A percentile compares a stretch with the other conserved stretches of the same genome.
These are phyloP conservation scores for Chlorophyllum brunneum DNA, from an alignment of 768 basidiomycete species.

Conservation along the genomic window DNA sequence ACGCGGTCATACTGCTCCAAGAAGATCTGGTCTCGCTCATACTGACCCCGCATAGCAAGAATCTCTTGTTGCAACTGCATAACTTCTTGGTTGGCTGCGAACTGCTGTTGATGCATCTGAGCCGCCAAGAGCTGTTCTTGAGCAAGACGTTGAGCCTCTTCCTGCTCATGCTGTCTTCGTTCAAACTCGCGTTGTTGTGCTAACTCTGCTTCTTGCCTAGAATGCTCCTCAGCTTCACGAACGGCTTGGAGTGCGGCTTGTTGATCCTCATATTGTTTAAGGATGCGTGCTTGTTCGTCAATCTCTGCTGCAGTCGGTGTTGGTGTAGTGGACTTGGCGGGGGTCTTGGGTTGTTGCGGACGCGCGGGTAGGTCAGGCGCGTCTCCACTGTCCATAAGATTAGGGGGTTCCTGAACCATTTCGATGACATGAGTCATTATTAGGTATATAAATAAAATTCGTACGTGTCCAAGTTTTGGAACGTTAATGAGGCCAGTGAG, in stretches of 20 bases:
- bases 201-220: constrained; percentile 71
- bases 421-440: constrained; percentile 3
- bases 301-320: constrained; percentile 67
- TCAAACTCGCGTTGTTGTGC: constrained; percentile 88
- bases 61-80: constrained; percentile 87
- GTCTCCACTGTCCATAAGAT: constrained; percentile 76
- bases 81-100: constrained; percentile 64
- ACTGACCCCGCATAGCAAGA: constrained; percentile 92
- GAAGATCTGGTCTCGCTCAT: constrained; percentile 96
- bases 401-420: constrained; percentile 83
- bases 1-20: constrained; percentile 97
- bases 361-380: constrained; percentile 88
- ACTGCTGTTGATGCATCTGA: constrained; percentile 75
- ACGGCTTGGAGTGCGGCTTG: constrained; percentile 83
- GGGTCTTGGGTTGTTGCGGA: constrained; percentile 53
- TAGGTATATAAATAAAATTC: constrained; percentile 16
- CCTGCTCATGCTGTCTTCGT: constrained; percentile 81
- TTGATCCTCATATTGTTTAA: constrained; percentile 95
- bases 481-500: constrained; percentile 97
- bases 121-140: constrained; percentile 89
- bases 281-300: constrained; percentile 87
- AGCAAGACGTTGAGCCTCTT: constrained; percentile 81
- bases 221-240: constrained; percentile 79
- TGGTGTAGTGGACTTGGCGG: constrained; percentile 68
- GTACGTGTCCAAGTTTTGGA: constrained; percentile 89